These are phyloP conservation scores for Zygosaccharomyces kombuchaensis DNA, from an alignment of 805 yeast genomes.

Conservation along the genomic window DNA sequence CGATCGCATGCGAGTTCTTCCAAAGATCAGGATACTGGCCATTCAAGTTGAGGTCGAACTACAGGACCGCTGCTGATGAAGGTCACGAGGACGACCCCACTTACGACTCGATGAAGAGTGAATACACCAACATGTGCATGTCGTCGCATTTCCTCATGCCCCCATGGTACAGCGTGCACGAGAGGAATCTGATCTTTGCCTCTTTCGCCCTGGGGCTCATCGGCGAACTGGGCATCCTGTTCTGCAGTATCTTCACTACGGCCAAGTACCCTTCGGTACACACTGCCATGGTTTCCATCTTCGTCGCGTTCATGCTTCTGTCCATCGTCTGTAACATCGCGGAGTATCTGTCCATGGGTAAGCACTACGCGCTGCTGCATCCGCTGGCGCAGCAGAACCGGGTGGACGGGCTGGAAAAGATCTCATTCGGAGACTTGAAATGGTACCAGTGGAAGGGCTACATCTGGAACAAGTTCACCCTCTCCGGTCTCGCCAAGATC, in stretches of 20 bases:
- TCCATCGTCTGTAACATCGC: conserved; percentile 43
- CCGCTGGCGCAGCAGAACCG: conserved; percentile 25
- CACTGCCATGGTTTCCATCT: conserved; percentile 64
- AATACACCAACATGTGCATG: conserved; percentile 18
- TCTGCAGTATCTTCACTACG: conserved; percentile 72
- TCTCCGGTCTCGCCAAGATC: conserved; percentile 50
- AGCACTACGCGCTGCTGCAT: conserved; percentile 40
- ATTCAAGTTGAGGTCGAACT: conserved; percentile 12
- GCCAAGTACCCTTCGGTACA: conserved; percentile 52
- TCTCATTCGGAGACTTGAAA: conserved; percentile 15
- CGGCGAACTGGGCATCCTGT: conserved; percentile 68
- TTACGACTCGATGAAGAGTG: conserved; percentile 15
- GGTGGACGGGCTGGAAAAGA: conserved; percentile 18
- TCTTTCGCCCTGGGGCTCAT: conserved; percentile 43
- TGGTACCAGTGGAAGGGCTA: conserved; percentile 36
- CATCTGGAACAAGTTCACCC: conserved; percentile 42
- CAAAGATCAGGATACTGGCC: conserved; percentile 53
- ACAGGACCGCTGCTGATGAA: conserved; percentile 42
- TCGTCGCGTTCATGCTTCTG: conserved; percentile 62
- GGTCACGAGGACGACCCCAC: conserved; percentile 17
- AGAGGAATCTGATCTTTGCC: conserved; percentile 40
- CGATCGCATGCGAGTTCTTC: conserved; percentile 57
- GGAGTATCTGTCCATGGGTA: conserved; percentile 46
- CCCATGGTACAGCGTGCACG: conserved; percentile 38
- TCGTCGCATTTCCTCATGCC: conserved; percentile 32